Evolutionary conservation across 371 early-diverging fungal species (phyloP), one percentile per base, ranked within the genome.

Genomic region (Encephalitozoon intestinalis): DNA sequence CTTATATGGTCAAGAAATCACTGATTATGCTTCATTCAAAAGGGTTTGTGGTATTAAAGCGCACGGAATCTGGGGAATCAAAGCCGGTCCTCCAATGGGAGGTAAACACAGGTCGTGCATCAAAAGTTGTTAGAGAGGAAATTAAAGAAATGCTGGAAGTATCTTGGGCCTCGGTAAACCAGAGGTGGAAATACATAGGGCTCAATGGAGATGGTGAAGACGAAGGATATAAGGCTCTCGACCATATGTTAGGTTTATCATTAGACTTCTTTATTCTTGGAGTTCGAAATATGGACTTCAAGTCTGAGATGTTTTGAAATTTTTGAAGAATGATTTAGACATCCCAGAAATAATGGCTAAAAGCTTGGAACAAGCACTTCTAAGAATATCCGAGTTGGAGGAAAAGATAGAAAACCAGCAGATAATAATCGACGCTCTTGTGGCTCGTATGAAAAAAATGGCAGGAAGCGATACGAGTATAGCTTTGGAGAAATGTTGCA

Each of bases 371-470:
- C 30, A 58, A 15, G 58, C 58, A 21, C 58, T 58, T 58, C 34
- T n/a, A 18, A 11, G 58, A 21, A 58, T 58, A 58, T 23, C 26
- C 6, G 67, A 63, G 37, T 28, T 77, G 2, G 66, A 77, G 51
- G 44, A 43, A 34, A 37, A 68, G 52, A 28, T 66, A 40, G 70
- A 77, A 58, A 18, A 53, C 51, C 70, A 77, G 66, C 44, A 72
- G 18, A 72, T 70, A n/a, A 63, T 70, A 49, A 77, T 77, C 26
- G 26, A 63, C 23, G 64, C 53, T n/a, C 66, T 77, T 40, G 34
- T 77, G n/a, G 41, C 44, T 4, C 43, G 70, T 8, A 53, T 58
- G 12, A 70, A 72, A 31, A 66, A 34, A 1, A n/a, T 43, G 18
- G 41, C 25, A 31, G 49, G n/a, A 23, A 26, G 43, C 30, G 39